phyloP scores from a whole-genome alignment of 495 filamentous ascomycete genomes.

The Xylaria castorea region DNA sequence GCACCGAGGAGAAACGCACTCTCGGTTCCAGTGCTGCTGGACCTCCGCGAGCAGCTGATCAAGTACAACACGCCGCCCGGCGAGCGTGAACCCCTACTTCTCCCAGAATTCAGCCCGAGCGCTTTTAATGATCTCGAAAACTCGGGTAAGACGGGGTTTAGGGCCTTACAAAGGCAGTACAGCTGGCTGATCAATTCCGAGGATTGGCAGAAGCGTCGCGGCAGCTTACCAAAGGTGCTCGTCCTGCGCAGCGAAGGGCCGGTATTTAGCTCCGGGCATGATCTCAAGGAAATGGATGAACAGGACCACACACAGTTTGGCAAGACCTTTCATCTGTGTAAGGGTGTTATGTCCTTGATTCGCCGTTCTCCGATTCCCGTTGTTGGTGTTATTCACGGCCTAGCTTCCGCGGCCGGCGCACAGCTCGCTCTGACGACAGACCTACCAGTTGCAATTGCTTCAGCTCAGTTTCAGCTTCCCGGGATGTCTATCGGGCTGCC shows the following conservation, averaged over 20 bases:
- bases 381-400: conserved; percentile 33
- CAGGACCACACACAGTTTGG: not conserved
- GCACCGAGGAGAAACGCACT: conserved; percentile 34
- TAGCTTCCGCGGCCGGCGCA: conserved; percentile 36
- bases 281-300: conserved; percentile 32
- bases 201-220: conserved; percentile 28
- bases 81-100: conserved; percentile 29
- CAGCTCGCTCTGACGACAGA: conserved; percentile 41
- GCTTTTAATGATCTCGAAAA: too few relatives aligned
- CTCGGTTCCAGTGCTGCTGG: conserved; percentile 32
- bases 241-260: conserved; percentile 34
- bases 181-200: conserved; percentile 33
- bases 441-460: conserved; percentile 30
- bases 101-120: conserved; percentile 36
- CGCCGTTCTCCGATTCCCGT: conserved; percentile 36
- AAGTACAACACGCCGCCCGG: conserved; percentile 33
- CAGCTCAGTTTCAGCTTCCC: conserved; percentile 30
- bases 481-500: conserved; percentile 38
- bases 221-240: conserved; percentile 31
- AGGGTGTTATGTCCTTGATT: conserved; percentile 35
- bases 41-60: conserved; percentile 34
- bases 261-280: conserved; percentile 40
- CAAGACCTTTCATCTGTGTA: not conserved
- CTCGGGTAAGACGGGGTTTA: too few relatives aligned
- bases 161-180: conserved; percentile 1